Percentiles rank a stretch among this genome's conserved stretches.
phyloP scores from a whole-genome alignment of 352 stramenopile species.

The Phytophthora hybrid region DNA sequence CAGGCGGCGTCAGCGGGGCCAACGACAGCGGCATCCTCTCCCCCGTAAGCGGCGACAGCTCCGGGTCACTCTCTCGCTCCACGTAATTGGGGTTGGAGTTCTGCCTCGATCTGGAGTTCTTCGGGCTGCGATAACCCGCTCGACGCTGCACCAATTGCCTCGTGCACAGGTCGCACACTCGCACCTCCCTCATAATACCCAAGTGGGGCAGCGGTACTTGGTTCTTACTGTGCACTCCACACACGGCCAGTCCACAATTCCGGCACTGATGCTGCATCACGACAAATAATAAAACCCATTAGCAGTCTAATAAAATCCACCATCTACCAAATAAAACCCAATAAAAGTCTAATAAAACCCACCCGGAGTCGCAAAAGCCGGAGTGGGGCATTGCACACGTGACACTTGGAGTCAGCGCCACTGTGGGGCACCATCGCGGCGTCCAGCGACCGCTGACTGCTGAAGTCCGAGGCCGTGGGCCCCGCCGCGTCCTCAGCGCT shows the following conservation, averaged over 20 bases:
- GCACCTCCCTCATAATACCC: conserved; percentile 78
- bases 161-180: conserved; percentile 79
- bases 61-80: conserved; percentile 44
- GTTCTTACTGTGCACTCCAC: conserved; percentile 81
- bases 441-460: conserved; percentile 32
- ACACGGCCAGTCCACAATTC: conserved; percentile 73
- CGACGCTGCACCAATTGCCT: conserved; percentile 73
- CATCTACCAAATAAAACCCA: not conserved
- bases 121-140: conserved; percentile 68
- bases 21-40: conserved; percentile 29
- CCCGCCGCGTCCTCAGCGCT: conserved; percentile 21
- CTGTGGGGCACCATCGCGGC: conserved; percentile 13
- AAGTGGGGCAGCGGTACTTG: conserved; percentile 78
- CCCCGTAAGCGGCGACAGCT: conserved; percentile 34
- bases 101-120: conserved; percentile 25
- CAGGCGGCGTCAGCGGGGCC: conserved; percentile 23
- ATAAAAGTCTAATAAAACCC: conserved; percentile 32
- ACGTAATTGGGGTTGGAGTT: conserved; percentile 31
- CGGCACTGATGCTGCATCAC: conserved; percentile 63
- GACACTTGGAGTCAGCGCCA: conserved; percentile 59
- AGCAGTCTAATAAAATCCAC: conserved; percentile 9
- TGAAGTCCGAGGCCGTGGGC: conserved; percentile 13
- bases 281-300: conserved; percentile 3
- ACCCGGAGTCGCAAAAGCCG: conserved; percentile 62
- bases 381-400: conserved; percentile 70